These are phyloP conservation scores for Arthrinium phaeospermum DNA, from an alignment of 2,329 filamentous ascomycete genomes.

Conservation along the genomic window DNA sequence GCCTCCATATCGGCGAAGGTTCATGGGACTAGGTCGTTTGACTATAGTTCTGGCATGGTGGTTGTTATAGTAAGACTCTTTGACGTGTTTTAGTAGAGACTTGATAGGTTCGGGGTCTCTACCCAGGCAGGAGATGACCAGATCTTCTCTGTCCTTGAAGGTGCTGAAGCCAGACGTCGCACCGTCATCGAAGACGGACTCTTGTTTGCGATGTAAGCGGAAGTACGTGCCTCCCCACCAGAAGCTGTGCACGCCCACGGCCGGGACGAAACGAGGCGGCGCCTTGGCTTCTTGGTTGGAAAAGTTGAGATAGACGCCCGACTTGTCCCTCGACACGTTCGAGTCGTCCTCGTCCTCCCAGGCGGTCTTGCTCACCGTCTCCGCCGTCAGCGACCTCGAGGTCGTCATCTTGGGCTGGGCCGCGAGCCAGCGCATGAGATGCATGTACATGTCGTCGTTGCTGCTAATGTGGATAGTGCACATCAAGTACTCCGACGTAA, in stretches of 20 bases:
- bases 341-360: constrained; percentile 53
- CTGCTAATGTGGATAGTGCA: constrained; percentile 59
- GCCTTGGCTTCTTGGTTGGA: constrained; percentile 61
- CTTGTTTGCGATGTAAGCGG: constrained; percentile 51
- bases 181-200: constrained; percentile 46
- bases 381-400: constrained; percentile 59
- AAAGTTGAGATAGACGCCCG: constrained; percentile 61
- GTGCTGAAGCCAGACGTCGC: constrained; percentile 38
- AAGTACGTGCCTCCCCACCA: constrained; percentile 61
- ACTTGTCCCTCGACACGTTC: constrained; percentile 36
- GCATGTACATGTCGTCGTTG: constrained; percentile 62
- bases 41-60: constrained; percentile 64
- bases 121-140: constrained; percentile 62
- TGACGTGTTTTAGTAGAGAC: constrained; percentile 57
- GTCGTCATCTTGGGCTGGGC: constrained; percentile 56
- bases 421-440: constrained; percentile 65
- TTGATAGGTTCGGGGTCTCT: constrained; percentile 60
- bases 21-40: constrained; percentile 56
- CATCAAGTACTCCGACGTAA: constrained; percentile 54
- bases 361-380: constrained; percentile 59
- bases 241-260: constrained; percentile 58
- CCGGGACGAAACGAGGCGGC: constrained; percentile 59
- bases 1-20: constrained; percentile 50
- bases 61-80: constrained; percentile 56
- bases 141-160: constrained; percentile 57